phyloP scores from a whole-genome alignment of 371 early-diverging fungal species.

The Thermomucor indicae-seudaticae region DNA sequence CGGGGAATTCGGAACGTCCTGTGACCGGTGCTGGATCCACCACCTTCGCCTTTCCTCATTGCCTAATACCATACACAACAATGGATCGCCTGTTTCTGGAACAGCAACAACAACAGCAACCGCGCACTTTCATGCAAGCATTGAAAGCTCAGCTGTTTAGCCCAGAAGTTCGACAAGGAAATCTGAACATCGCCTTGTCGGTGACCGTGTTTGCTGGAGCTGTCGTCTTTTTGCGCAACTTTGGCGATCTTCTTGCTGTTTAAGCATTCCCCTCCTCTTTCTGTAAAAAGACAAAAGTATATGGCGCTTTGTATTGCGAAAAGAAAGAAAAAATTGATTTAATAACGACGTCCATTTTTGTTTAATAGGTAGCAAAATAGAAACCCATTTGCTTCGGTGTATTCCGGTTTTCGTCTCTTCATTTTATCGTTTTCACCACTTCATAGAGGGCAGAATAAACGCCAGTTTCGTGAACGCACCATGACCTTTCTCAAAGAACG shows the following conservation, averaged over 20 bases:
- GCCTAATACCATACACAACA: neutral
- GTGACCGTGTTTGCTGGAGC: conserved; percentile 60
- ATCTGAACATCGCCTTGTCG: conserved; percentile 59
- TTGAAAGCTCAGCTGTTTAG: conserved; percentile 47
- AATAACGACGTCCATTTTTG: too few relatives aligned
- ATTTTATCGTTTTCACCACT: too few relatives aligned
- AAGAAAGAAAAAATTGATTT: neutral
- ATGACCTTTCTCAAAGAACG: too few relatives aligned
- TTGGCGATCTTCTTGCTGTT: conserved; percentile 62
- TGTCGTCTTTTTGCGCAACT: conserved; percentile 61
- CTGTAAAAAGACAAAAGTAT: neutral
- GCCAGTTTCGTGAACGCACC: too few relatives aligned
- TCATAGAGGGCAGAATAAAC: too few relatives aligned
- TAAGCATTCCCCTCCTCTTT: too few relatives aligned
- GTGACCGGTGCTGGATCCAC: too few relatives aligned
- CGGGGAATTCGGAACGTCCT: too few relatives aligned
- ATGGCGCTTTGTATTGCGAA: neutral
- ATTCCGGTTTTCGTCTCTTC: too few relatives aligned
- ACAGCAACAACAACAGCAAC: conserved; percentile 27
- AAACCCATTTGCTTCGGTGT: too few relatives aligned
- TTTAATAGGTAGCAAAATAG: too few relatives aligned
- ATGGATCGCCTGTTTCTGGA: conserved; percentile 20
- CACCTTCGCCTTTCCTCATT: too few relatives aligned
- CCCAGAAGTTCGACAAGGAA: conserved; percentile 53
- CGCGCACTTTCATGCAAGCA: conserved; percentile 29